Conservation (phyloP, 805 yeast genomes). For the Wickerhamomyces chaumierensis region DNA sequence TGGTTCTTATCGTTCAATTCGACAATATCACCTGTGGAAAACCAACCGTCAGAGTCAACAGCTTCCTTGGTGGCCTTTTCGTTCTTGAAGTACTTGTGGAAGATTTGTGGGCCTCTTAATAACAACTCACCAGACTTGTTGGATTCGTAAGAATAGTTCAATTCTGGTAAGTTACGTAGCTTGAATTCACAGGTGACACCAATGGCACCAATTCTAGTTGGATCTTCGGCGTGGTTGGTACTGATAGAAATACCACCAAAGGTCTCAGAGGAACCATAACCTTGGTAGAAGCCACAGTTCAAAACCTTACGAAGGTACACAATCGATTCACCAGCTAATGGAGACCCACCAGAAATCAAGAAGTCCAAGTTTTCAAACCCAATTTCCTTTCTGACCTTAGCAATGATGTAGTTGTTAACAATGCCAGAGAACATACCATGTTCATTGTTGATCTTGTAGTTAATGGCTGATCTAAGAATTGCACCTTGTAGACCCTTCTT, state of each 20-base stretch:
- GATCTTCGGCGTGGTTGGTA: slow-evolving; percentile 41
- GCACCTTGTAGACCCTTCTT: slow-evolving; percentile 35
- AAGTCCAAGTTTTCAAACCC: slow-evolving; percentile 34
- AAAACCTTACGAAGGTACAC: slow-evolving; percentile 52
- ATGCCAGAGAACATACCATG: slow-evolving; percentile 20
- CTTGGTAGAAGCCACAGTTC: slow-evolving; percentile 46
- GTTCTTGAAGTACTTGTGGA: slow-evolving; percentile 43
- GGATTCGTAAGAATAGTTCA: slow-evolving; percentile 36
- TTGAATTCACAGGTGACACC: slow-evolving; percentile 45
- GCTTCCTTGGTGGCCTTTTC: slow-evolving; percentile 41
- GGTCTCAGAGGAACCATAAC: slow-evolving; percentile 69
- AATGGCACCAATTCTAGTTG: slow-evolving; percentile 43
- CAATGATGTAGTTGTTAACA: slow-evolving; percentile 27
- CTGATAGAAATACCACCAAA: slow-evolving; percentile 47
- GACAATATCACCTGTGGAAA: slow-evolving; percentile 58
- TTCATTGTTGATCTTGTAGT: slow-evolving; percentile 30
- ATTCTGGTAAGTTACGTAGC: slow-evolving; percentile 52
- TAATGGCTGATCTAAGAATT: slow-evolving; percentile 28
- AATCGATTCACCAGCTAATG: slow-evolving; percentile 51
- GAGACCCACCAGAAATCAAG: slow-evolving; percentile 54
- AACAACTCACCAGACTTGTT: slow-evolving; percentile 49
- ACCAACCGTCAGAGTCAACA: slow-evolving; percentile 52
- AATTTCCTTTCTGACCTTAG: slow-evolving; percentile 32
- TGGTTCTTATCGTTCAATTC: slow-evolving; percentile 40
- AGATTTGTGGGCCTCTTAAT: slow-evolving; percentile 55